Base-by-base conservation (phyloP, 1,284 basidiomycete species). In the Malassezia yamatoensis region DNA sequence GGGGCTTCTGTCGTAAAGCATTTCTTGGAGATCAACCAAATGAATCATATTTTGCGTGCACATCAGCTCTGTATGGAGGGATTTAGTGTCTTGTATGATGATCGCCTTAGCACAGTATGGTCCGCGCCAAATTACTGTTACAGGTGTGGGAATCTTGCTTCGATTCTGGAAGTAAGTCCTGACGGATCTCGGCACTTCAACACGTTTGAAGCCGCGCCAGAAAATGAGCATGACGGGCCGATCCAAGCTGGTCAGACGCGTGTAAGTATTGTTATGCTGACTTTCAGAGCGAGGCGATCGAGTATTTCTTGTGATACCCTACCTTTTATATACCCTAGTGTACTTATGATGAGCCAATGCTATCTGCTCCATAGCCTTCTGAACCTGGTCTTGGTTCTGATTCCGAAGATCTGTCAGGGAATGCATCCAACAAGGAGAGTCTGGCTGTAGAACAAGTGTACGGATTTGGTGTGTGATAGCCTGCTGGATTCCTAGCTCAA, bases 21-120 rank as follows among this genome's bases (percentile, higher is more conserved):
- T 75, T 99, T 99, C 76, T 81, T 74, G 16, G 63, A 69, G 90
- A 52, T 84, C 85, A 99, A 99, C 78, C 82, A 85, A 62, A 96
- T 99, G 90, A 85, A 86, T 37, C 93, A 98, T 74, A 96, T 99
- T 65, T 82, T 98, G 13, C 86, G 94, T 29, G 94, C 94, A 15
- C 94, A 99, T 76, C 94, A 99, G 73, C 82, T 99, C 5, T 98
- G 94, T 77, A 96, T 98, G 94, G 94, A 98, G 77, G 94, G 94
- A 2, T 98, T 89, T 76, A 84, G 86, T 21, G 90, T 91, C 4
- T 80, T 96, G 35, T 98, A 96, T 76, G 89, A 93, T 75, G 87
- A 90, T 66, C 85, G 88, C 66, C 82, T 99, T 44, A 90, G 88
- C 24, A 99, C 94, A 0, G 94, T 99, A 2, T 99, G 94, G 94